Evolutionary conservation across 2,329 filamentous ascomycete genomes (phyloP), one percentile per base, ranked within the genome.

Genomic region (Penicillium sp.): DNA sequence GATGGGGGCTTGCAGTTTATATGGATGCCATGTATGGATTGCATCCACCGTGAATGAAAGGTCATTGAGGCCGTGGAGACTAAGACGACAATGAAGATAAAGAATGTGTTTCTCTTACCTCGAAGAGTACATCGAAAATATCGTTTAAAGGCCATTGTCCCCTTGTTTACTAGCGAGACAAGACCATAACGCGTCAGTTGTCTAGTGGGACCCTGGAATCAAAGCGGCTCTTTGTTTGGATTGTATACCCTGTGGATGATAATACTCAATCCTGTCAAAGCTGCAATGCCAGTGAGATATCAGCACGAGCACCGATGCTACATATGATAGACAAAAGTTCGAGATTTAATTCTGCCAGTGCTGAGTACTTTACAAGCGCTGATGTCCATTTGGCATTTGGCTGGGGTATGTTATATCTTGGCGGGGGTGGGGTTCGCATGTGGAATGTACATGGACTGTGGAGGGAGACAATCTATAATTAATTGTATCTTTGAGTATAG

Each of bases 351-450:
- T 20, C 7, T 10, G 11, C 7, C 16, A 16, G 7, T 20, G n/a
- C 11, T 26, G 14, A 26, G 14, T 38, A 20, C 8, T 39, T 38
- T 18, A 32, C 16, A 18, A 26, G 32, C 34, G 22, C 0, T 26
- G 11, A 39, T 14, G n/a, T 2, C 14, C n/a, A 20, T n/a, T 10
- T 49, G 6, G 10, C n/a, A 20, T n/a, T 10, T 49, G 6, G 10
- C 16, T 18, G 22, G 29, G 34, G 22, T 14, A 29, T 6, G 22
- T 5, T 40, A 8, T 32, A 31, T 42, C 34, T 52, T 52, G 40
- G 53, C 48, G 48, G 35, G 42, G 35, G 53, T 46, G 48, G 48
- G 53, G 48, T 56, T 40, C 18, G 20, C 13, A 18, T 47, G 26
- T 38, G 32, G 22, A 44, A 38, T n/a, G 31, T 42, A 24, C 11